Evolutionary conservation across 148 eudicot genomes (phyloP).

Genomic region (Pouteria glomerata): DNA sequence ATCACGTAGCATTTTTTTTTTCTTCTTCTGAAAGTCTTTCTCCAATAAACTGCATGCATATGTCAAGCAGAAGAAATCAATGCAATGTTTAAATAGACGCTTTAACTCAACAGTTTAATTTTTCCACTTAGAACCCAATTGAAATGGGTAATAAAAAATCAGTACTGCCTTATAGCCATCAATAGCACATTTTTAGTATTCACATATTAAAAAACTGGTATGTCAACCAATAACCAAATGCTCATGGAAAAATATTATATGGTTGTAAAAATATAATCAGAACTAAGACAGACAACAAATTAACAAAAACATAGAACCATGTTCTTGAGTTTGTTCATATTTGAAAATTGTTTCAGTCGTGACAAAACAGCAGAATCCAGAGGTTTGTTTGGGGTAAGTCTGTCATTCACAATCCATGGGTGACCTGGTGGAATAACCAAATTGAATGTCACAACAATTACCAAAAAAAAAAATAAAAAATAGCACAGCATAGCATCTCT

Average conservation of each 20-base stretch:
- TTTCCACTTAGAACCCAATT: no score
- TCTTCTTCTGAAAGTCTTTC: conserved; percentile 47
- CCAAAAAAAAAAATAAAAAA: no score
- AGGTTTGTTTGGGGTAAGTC: conserved; percentile 69
- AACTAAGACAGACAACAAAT: neutral
- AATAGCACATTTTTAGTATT: no score
- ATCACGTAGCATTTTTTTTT: no score
- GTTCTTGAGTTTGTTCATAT: conserved; percentile 79
- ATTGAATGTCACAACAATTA: neutral
- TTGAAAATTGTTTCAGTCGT: conserved; percentile 73
- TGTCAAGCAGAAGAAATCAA: no score
- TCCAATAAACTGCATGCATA: conserved; percentile 27
- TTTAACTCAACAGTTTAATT: neutral
- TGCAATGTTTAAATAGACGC: neutral
- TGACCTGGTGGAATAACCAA: conserved; percentile 42
- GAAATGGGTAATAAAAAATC: neutral
- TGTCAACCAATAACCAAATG: neutral
- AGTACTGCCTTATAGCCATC: no score
- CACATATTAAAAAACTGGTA: neutral
- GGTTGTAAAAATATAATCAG: neutral
- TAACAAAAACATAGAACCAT: conserved; percentile 50
- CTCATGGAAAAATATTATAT: neutral
- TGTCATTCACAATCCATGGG: conserved; percentile 80
- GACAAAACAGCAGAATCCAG: conserved; percentile 73
- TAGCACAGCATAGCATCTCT: conserved; percentile 90